Evolutionary conservation across 805 yeast species (phyloP).

Genomic region (Candida caryicola): DNA sequence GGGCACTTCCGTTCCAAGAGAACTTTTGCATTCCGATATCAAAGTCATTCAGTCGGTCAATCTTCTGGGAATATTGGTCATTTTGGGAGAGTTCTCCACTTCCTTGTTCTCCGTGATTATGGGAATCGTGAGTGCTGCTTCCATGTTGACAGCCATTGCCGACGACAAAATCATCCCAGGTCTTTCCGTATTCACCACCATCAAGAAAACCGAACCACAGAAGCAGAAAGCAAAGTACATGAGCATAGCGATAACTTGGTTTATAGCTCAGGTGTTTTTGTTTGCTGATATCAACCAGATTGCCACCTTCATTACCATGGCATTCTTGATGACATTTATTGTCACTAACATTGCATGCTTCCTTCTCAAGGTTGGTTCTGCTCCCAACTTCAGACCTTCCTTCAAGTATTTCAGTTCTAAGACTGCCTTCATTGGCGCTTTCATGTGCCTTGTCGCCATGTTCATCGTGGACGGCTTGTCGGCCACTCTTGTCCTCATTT

Average conservation of each 20-base stretch:
- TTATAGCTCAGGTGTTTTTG: conserved; percentile 77
- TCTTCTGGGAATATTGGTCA: conserved; percentile 60
- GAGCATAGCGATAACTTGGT: conserved; percentile 75
- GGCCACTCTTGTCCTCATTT: conserved; percentile 71
- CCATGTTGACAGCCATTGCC: conserved; percentile 86
- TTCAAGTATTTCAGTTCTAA: conserved; percentile 79
- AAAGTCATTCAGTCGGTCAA: conserved; percentile 84
- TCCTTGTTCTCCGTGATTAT: conserved; percentile 90
- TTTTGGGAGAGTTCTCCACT: conserved; percentile 89
- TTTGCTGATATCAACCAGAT: conserved; percentile 90
- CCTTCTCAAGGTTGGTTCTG: conserved; percentile 79
- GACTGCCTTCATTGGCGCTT: conserved; percentile 78
- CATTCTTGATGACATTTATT: conserved; percentile 91
- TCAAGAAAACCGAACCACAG: conserved; percentile 39
- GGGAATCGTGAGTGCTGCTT: conserved; percentile 95
- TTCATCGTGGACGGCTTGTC: conserved; percentile 89
- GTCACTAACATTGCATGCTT: conserved; percentile 95
- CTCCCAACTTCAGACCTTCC: conserved; percentile 98
- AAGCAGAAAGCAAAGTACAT: conserved; percentile 55
- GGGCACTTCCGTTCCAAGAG: conserved; percentile 79
- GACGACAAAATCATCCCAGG: conserved; percentile 88
- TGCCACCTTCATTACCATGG: conserved; percentile 95
- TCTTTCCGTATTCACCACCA: conserved; percentile 47
- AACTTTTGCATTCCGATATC: conserved; percentile 70
- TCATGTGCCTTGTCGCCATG: conserved; percentile 78